Conservation (phyloP, 768 basidiomycete species). For the Suillus subalutaceus region DNA sequence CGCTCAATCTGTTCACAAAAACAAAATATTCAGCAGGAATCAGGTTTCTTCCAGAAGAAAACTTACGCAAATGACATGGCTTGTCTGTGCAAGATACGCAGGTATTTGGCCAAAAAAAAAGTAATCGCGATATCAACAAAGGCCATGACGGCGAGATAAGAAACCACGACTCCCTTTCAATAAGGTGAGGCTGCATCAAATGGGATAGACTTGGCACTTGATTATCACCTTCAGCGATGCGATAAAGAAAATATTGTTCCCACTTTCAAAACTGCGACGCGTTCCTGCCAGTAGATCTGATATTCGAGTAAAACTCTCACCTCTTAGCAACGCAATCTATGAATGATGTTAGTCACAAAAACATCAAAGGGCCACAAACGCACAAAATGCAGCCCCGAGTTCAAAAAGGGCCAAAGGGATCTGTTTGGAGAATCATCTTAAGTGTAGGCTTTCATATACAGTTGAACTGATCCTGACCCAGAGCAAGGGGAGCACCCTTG, state of each 20-base stretch:
- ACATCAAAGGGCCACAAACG: background rate
- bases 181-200: background rate
- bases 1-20: background rate
- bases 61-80: conserved; percentile 5
- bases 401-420: background rate
- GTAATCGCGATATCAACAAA: background rate
- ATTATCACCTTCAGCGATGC: conserved; percentile 2
- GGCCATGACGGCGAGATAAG: conserved; percentile 1
- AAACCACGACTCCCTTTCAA: background rate
- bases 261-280: background rate
- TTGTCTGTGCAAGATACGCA: background rate
- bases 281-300: background rate
- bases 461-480: conserved; percentile 4
- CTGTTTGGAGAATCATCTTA: background rate
- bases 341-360: background rate
- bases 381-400: background rate
- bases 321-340: conserved; percentile 2
- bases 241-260: background rate
- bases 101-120: background rate
- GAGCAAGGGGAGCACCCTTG: conserved; percentile 2
- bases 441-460: background rate
- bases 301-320: background rate
- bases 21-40: background rate
- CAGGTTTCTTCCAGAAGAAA: background rate
- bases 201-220: background rate